A percentile compares a stretch with the other conserved stretches of the same genome.
These are phyloP conservation scores for Trifolium pratense DNA, from an alignment of 306 rosid species.

Conservation along the genomic window DNA sequence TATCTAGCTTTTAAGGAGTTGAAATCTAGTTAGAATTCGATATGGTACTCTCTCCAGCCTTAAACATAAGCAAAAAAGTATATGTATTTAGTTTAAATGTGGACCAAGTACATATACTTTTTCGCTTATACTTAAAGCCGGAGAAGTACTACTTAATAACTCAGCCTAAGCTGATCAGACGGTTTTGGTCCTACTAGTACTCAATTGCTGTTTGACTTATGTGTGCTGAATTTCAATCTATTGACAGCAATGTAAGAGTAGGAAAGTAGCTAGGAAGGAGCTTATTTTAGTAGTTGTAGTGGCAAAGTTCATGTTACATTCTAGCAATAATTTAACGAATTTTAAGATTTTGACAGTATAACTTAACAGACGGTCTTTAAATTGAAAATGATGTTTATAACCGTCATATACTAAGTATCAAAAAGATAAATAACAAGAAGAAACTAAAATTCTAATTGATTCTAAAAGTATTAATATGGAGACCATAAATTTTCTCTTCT, in stretches of 20 bases:
- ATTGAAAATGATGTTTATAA: constrained; percentile 17
- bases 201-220: constrained; percentile 34
- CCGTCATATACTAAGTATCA: constrained; percentile 22
- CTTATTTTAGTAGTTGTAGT: constrained; percentile 27
- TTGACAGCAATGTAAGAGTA: constrained; percentile 36
- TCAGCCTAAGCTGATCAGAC: constrained; percentile 37
- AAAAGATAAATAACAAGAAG: constrained; percentile 1
- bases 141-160: background rate
- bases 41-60: background rate
- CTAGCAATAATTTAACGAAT: constrained; percentile 22
- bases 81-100: background rate
- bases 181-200: constrained; percentile 47
- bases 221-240: constrained; percentile 40
- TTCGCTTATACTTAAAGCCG: background rate
- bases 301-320: constrained; percentile 27
- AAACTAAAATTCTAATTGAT: constrained; percentile 9
- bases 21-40: constrained; percentile 36
- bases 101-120: background rate
- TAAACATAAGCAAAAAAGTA: background rate
- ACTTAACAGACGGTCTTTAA: background rate
- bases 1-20: constrained; percentile 30
- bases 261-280: constrained; percentile 43
- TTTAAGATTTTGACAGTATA: background rate
- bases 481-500: constrained; percentile 5
- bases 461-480: constrained; percentile 7